Base-by-base conservation (phyloP, 2,329 filamentous ascomycete species). In the Ustulina deusta region DNA sequence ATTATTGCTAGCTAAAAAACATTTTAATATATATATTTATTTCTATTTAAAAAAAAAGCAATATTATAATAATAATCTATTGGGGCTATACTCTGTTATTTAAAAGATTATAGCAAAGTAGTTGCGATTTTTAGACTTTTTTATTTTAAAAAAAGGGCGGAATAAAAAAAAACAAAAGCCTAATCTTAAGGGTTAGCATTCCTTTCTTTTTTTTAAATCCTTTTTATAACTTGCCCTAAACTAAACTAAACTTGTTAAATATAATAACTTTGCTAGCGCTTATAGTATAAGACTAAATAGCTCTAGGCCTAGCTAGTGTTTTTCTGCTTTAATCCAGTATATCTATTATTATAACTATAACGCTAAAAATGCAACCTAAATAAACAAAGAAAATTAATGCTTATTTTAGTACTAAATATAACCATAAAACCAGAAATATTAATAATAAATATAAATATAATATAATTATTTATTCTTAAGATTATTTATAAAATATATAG, bases 41-140 rank as follows among this genome's bases (percentile, higher is more conserved):
- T 48, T 48, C 27, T 48, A 27, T 48, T 48, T 10, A 48, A 48
- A 48, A 48, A 48, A 48, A 48, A 25, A 20, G 20, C 4, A 25
- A 48, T 25, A 48, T 25, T 10, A 27, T 48, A 48, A 48, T 11
- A 48, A 48, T 48, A 11, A 27, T 27, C 27, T 27, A 48, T 27
- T 27, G 27, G 11, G 22, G 20, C 22, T 48, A 48, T 25, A n/a
- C 1, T 27, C 9, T 44, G n/a, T n/a, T 44, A n/a, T 44, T 44
- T 44, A n/a, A n/a, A 44, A 44, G n/a, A 44, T 44, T 44, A 3
- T 44, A 44, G 17, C 9, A 44, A 44, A 3, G 3, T 44, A 20
- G 40, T 44, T 20, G 40, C 9, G n/a, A 44, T 44, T 44, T 44
- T 44, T 44, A 44, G n/a, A n/a, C n/a, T n/a, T n/a, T n/a, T n/a